Percentiles rank a stretch among this genome's conserved stretches.
phyloP scores from a whole-genome alignment of 805 yeast species.

The Sugiyamaella smithiae region DNA sequence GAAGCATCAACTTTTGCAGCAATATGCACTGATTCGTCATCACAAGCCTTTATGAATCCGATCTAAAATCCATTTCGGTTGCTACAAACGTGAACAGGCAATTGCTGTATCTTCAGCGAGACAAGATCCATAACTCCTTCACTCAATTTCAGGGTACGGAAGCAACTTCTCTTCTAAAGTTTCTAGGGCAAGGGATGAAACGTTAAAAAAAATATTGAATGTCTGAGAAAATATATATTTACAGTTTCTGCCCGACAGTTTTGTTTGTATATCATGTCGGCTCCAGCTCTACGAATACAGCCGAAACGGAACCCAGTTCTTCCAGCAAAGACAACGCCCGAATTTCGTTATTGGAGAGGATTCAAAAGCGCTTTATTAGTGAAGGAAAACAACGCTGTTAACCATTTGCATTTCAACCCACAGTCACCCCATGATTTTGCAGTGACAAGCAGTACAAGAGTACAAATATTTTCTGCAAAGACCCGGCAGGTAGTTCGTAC shows the following conservation, averaged over 20 bases:
- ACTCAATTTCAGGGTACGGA: too few relatives aligned
- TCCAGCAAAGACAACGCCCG: constrained; percentile 85
- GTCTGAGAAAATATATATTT: not conserved
- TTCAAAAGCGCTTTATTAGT: constrained; percentile 82
- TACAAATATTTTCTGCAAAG: constrained; percentile 90
- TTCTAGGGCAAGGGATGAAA: not conserved
- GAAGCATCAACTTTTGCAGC: too few relatives aligned
- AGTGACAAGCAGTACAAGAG: constrained; percentile 84
- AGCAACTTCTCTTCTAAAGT: too few relatives aligned
- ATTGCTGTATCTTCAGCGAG: too few relatives aligned
- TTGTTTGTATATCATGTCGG: too few relatives aligned
- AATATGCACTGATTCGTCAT: too few relatives aligned
- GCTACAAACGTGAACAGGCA: too few relatives aligned
- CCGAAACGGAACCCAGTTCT: constrained; percentile 69
- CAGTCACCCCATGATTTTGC: constrained; percentile 87
- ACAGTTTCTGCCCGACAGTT: not conserved
- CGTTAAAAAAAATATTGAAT: too few relatives aligned
- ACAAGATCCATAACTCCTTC: too few relatives aligned
- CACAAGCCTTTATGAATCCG: too few relatives aligned
- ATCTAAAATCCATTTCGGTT: too few relatives aligned
- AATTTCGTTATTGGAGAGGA: constrained; percentile 91
- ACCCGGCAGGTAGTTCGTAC: constrained; percentile 89
- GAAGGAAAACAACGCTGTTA: constrained; percentile 89
- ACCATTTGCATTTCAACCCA: constrained; percentile 86
- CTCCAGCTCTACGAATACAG: constrained; percentile 61